phyloP scores from a whole-genome alignment of 108 stramenopile species.

The Stephanodiscus minutulus region DNA sequence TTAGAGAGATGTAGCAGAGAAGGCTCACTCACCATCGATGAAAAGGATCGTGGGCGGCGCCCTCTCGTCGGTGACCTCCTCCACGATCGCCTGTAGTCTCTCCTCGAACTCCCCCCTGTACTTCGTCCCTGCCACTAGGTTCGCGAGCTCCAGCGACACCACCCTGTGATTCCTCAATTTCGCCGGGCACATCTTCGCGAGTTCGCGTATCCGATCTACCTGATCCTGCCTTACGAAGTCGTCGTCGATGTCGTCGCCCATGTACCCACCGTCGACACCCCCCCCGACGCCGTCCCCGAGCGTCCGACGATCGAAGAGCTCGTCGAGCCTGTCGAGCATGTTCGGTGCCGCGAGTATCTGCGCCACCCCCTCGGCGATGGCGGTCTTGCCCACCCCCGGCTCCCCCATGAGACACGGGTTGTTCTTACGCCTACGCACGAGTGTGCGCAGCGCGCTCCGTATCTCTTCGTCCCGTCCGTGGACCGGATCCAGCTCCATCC shows the following conservation, averaged over 20 bases:
- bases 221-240: conserved; percentile 42
- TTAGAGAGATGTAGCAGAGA: too few relatives aligned
- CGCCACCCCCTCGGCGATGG: conserved; percentile 88
- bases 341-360: conserved; percentile 64
- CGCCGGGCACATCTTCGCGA: conserved; percentile 75
- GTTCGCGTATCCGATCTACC: conserved; percentile 57
- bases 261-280: background rate
- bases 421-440: conserved; percentile 69
- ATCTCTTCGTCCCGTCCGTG: conserved; percentile 84
- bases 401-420: conserved; percentile 83
- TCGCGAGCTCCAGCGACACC: conserved; percentile 77
- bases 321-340: conserved; percentile 53
- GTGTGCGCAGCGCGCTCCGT: conserved; percentile 15
- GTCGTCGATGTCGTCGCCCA: conserved; percentile 35
- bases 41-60: conserved; percentile 87
- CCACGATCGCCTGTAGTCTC: conserved; percentile 76
- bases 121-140: conserved; percentile 86
- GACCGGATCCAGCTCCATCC: conserved; percentile 70
- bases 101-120: conserved; percentile 82
- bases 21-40: conserved; percentile 68
- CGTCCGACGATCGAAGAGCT: conserved; percentile 39
- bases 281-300: background rate
- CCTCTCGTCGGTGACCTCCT: conserved; percentile 78
- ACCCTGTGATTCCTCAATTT: conserved; percentile 71
- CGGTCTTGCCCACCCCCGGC: conserved; percentile 79